Base-by-base conservation (phyloP, 148 eudicot species). In the Fallopia convolvulus region DNA sequence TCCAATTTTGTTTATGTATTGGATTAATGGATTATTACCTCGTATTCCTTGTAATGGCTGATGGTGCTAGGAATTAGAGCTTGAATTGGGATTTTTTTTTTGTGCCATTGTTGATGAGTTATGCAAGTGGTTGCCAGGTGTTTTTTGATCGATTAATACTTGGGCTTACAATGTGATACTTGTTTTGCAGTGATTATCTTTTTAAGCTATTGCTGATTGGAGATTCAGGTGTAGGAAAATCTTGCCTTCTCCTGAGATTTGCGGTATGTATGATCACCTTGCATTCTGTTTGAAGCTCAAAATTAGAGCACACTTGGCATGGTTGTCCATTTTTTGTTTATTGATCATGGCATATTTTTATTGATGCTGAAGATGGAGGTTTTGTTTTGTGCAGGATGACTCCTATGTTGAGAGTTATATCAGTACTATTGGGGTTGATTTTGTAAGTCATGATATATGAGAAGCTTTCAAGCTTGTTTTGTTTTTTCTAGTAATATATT, bases 151-250 rank as follows among this genome's bases (percentile, higher is more conserved):
- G 21, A 36, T 68, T 68, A 20, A 36, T 68, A 68, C 21, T 36
- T 68, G 72, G 20, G 18, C n/a, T 65, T 30, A 65, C 41, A 4
- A 32, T 39, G 70, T 52, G 23, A 20, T 79, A 2, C 74, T 23
- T 60, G 7, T 9, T 33, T 17, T 83, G 83, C 80, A 85, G 87
- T 56, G 87, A 85, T 82, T 85, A 85, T 78, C 87, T 85, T 61
- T 85, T 85, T 26, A 85, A 85, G 82, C 83, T 85, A 53, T 40
- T 85, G 83, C 83, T 85, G 47, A 85, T 85, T 26, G 87, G 87
- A 76, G 87, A 85, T 77, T 85, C 87, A 8, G 87, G 87, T 47
- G 87, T 85, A n/a, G 87, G 87, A 12, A 85, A 85, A 76, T 85
- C 87, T 2, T 85, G 87, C 77, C 87, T 85, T 78, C 78, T 85